Conservation (phyloP, 257 asterid genomes). For the Jasminum sambac region DNA sequence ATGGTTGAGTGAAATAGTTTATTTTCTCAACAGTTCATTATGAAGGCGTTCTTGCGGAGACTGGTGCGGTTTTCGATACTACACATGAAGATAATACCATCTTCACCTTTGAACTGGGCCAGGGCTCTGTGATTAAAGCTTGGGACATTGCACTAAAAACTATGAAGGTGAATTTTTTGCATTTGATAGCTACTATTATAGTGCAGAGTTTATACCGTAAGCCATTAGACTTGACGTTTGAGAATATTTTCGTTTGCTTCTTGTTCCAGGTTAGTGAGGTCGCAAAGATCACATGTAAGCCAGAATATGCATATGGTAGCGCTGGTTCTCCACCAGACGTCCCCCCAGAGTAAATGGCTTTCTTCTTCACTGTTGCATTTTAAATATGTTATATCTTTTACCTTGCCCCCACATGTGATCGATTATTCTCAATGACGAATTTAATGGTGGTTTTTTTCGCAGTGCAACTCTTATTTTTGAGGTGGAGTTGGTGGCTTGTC, state of each 20-base stretch:
- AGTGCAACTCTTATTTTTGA: slow-evolving; percentile 91
- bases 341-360: slow-evolving; percentile 68
- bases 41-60: slow-evolving; percentile 86
- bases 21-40: slow-evolving; percentile 69
- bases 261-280: slow-evolving; percentile 83
- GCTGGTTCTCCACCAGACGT: slow-evolving; percentile 97
- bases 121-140: slow-evolving; percentile 86
- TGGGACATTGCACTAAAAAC: slow-evolving; percentile 92
- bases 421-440: not conserved
- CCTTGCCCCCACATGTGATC: not conserved
- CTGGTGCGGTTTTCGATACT: slow-evolving; percentile 92
- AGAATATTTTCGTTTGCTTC: slow-evolving; percentile 14
- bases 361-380: slow-evolving; percentile 9
- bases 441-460: slow-evolving; percentile 26
- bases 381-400: not conserved
- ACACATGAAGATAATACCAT: slow-evolving; percentile 90
- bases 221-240: not conserved
- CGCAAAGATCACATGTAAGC: slow-evolving; percentile 87
- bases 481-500: slow-evolving; percentile 92
- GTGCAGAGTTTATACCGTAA: not conserved
- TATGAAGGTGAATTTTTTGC: slow-evolving; percentile 65
- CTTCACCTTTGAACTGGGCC: slow-evolving; percentile 83
- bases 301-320: slow-evolving; percentile 93
- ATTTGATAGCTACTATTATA: slow-evolving; percentile 7
- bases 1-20: not conserved